phyloP scores from a whole-genome alignment of 1,139 yeast species.

The Kurtzmaniella quercitrusa region DNA sequence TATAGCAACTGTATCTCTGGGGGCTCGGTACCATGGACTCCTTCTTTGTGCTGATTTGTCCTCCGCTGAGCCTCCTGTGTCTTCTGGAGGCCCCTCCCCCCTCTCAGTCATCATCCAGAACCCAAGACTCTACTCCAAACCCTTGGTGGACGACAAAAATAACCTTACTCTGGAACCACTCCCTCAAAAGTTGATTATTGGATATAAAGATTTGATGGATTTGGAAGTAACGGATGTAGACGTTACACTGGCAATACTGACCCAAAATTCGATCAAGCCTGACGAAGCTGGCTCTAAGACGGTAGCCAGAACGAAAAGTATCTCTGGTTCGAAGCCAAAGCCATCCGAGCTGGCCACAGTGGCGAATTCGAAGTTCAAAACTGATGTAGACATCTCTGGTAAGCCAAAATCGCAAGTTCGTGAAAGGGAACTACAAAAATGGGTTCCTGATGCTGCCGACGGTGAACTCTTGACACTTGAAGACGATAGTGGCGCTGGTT shows the following conservation, averaged over 20 bases:
- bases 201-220: conserved; percentile 62
- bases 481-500: conserved; percentile 31
- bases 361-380: conserved; percentile 46
- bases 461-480: conserved; percentile 38
- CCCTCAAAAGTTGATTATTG: conserved; percentile 47
- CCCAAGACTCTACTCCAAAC: conserved; percentile 30
- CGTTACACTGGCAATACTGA: conserved; percentile 12
- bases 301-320: no score
- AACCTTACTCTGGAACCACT: conserved; percentile 27
- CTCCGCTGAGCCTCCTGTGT: conserved; percentile 13
- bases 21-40: conserved; percentile 58
- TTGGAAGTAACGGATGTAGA: conserved; percentile 47
- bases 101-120: conserved; percentile 52
- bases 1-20: conserved; percentile 58
- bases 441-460: conserved; percentile 70
- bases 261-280: background rate
- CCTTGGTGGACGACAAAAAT: conserved; percentile 31
- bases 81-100: conserved; percentile 11
- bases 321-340: no score
- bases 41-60: conserved; percentile 33
- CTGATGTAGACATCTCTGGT: conserved; percentile 79
- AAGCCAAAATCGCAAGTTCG: conserved; percentile 25
- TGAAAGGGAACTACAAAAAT: conserved; percentile 74
- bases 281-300: background rate
- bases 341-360: conserved; percentile 3